These are phyloP conservation scores for Fusarium napiforme DNA, from an alignment of 2,329 filamentous ascomycete species.

Conservation along the genomic window DNA sequence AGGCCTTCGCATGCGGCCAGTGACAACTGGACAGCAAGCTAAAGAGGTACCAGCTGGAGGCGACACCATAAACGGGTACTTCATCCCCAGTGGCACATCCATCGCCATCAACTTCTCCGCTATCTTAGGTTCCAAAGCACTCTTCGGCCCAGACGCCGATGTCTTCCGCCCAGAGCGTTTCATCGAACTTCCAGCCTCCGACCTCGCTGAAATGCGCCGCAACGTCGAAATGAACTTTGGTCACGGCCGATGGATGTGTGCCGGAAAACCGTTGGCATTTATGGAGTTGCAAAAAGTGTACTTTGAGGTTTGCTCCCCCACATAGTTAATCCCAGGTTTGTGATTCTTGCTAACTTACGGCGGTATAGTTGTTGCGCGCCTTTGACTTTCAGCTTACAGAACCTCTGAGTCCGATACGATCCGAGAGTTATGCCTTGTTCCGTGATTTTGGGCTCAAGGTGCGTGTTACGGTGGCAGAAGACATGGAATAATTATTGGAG, in stretches of 20 bases:
- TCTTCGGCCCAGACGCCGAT: not conserved
- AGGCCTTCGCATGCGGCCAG: not conserved
- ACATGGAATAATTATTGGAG: no score
- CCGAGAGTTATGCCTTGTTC: no score
- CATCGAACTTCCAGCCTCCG: not conserved
- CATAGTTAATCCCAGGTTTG: accelerated
- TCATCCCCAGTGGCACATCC: not conserved
- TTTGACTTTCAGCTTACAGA: conserved; percentile 8
- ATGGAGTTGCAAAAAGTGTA: conserved; percentile 5
- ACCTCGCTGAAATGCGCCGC: conserved; percentile 3
- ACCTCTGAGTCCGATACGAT: no score
- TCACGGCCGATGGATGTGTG: conserved; percentile 5
- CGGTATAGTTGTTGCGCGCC: not conserved
- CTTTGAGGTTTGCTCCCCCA: not conserved
- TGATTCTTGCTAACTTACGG: not conserved
- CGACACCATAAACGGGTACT: not conserved
- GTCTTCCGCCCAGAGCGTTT: conserved; percentile 8
- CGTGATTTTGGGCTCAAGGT: no score
- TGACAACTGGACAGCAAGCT: not conserved
- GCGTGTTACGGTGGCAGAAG: no score
- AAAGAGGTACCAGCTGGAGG: not conserved
- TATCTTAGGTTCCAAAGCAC: not conserved
- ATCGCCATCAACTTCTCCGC: not conserved
- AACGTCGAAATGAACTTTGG: conserved; percentile 15
- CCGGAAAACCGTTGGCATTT: not conserved